Conservation (phyloP, 2,329 filamentous ascomycete genomes). For the Didymosphaeria variabile region DNA sequence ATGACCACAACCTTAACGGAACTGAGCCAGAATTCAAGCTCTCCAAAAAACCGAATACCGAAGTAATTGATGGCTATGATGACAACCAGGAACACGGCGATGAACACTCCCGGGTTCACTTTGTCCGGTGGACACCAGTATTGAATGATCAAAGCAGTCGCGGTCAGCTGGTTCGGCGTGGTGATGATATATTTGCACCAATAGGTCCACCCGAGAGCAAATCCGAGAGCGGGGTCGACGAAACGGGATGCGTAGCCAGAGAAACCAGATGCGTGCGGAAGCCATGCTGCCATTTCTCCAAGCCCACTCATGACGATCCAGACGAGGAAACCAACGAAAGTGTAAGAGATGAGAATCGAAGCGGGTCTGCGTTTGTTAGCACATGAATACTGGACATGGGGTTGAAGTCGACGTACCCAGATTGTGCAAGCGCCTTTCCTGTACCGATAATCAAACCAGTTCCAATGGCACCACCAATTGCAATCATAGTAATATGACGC, state of each 20-base stretch:
- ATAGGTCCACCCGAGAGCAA: conserved; percentile 51
- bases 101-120: conserved; percentile 71
- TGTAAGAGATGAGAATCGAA: conserved; percentile 48
- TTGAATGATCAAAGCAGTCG: conserved; percentile 78
- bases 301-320: conserved; percentile 53
- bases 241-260: conserved; percentile 53
- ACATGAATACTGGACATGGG: neutral
- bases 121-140: conserved; percentile 71
- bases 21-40: conserved; percentile 66
- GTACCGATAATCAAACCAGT: conserved; percentile 78
- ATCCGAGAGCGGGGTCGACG: conserved; percentile 54
- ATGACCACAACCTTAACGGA: conserved; percentile 67
- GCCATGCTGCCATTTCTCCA: conserved; percentile 53
- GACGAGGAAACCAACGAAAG: conserved; percentile 46
- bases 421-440: conserved; percentile 59
- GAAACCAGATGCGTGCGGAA: conserved; percentile 53
- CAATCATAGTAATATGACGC: conserved; percentile 69
- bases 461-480: conserved; percentile 77
- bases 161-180: conserved; percentile 81
- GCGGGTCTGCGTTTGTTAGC: conserved; percentile 38
- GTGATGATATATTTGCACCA: conserved; percentile 83
- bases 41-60: conserved; percentile 45
- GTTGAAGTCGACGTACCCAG: conserved; percentile 45
- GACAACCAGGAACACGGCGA: conserved; percentile 40
- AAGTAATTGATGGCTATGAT: conserved; percentile 43